These are phyloP conservation scores for Coemansia sp. DNA, from an alignment of 192 early-diverging fungal species.

Conservation along the genomic window DNA sequence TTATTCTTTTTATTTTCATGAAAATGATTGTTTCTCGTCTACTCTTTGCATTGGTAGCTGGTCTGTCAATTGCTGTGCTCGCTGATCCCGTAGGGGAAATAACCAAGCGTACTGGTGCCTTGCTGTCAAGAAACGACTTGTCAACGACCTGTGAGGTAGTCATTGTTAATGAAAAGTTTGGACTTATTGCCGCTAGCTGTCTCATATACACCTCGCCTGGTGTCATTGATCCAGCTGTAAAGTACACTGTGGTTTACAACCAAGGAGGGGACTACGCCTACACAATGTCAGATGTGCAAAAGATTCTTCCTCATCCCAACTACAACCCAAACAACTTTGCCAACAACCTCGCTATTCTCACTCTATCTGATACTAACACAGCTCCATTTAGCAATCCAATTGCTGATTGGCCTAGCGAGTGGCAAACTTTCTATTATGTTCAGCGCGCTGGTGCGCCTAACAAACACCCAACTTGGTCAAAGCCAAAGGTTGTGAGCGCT, in stretches of 20 bases:
- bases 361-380: background rate
- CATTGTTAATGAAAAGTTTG: slow-evolving; percentile 14
- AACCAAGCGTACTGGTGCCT: background rate
- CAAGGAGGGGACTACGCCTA: background rate
- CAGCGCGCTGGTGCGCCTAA: slow-evolving; percentile 3
- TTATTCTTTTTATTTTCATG: background rate
- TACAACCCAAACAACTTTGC: slow-evolving; percentile 32
- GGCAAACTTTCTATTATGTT: slow-evolving; percentile 16
- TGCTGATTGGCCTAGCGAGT: slow-evolving; percentile 16
- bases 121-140: background rate
- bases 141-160: slow-evolving; percentile 23
- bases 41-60: slow-evolving; percentile 24
- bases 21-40: slow-evolving; percentile 9
- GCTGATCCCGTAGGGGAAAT: slow-evolving; percentile 6
- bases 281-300: background rate
- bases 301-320: slow-evolving; percentile 16
- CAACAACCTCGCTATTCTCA: slow-evolving; percentile 39
- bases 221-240: background rate
- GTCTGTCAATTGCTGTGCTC: slow-evolving; percentile 20
- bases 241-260: background rate
- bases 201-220: background rate
- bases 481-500: background rate
- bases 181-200: slow-evolving; percentile 34
- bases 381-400: slow-evolving; percentile 11
- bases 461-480: background rate